phyloP scores from a whole-genome alignment of 352 stramenopile genomes.

The Pythium pyrilobum region DNA sequence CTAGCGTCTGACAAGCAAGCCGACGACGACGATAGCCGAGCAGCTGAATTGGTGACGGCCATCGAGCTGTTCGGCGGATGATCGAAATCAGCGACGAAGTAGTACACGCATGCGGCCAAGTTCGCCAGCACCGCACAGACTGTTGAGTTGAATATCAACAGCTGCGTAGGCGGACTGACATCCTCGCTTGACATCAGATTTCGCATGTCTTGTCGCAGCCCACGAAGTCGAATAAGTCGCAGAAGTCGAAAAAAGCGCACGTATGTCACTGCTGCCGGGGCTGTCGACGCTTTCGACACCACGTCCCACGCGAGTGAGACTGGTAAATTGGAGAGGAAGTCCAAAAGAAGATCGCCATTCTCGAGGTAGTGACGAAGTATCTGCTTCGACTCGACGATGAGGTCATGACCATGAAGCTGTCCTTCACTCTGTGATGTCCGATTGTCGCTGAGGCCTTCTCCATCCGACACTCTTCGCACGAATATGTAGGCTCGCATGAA shows the following conservation, averaged over 20 bases:
- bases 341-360: constrained; percentile 27
- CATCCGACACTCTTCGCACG: constrained; percentile 29
- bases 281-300: constrained; percentile 25
- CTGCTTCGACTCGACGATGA: constrained; percentile 4
- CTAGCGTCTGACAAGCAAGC: constrained; percentile 22
- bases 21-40: background rate
- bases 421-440: background rate
- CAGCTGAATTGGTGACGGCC: background rate
- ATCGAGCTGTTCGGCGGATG: background rate
- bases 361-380: constrained; percentile 34
- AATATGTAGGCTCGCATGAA: constrained; percentile 22
- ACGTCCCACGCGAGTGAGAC: constrained; percentile 49
- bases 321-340: constrained; percentile 28
- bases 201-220: constrained; percentile 11
- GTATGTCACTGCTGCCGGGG: background rate
- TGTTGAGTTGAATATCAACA: constrained; percentile 11
- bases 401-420: constrained; percentile 3
- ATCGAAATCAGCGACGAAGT: constrained; percentile 13
- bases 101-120: constrained; percentile 20
- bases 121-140: constrained; percentile 14
- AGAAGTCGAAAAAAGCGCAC: background rate
- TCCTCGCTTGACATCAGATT: constrained; percentile 22
- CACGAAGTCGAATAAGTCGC: constrained; percentile 13
- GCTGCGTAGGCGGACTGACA: constrained; percentile 21
- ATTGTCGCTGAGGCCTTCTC: background rate